Evolutionary conservation across 208 protist genomes (phyloP).

Genomic region (Leishmania martiniquensis): DNA sequence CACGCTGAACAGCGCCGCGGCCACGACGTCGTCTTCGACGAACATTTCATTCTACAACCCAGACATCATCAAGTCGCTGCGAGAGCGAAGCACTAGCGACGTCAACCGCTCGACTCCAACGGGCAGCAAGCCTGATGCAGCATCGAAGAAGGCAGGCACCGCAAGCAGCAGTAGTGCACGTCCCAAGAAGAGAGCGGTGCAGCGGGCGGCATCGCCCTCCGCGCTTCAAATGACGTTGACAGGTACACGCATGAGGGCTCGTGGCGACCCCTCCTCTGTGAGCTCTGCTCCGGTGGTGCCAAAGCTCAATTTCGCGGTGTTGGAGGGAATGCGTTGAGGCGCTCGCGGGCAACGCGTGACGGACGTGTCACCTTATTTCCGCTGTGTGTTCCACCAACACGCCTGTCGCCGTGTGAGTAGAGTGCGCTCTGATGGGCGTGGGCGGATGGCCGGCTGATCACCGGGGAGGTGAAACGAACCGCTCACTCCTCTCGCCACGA

Average conservation of each 20-base stretch:
- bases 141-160: neutral
- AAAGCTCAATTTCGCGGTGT: conserved; percentile 8
- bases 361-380: neutral
- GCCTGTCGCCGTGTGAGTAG: too few relatives aligned
- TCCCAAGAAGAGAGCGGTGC: neutral
- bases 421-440: too few relatives aligned
- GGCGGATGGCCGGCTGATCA: too few relatives aligned
- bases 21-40: conserved; percentile 2
- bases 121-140: neutral
- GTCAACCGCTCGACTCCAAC: conserved; percentile 17
- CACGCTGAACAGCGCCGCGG: neutral
- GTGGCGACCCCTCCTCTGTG: neutral
- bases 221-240: conserved; percentile 8
- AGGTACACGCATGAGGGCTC: neutral
- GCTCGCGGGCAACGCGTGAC: neutral
- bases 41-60: conserved; percentile 48
- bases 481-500: too few relatives aligned
- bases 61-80: conserved; percentile 38
- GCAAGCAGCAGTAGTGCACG: neutral
- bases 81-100: conserved; percentile 54
- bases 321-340: conserved; percentile 10
- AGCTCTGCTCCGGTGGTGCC: conserved; percentile 11
- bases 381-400: too few relatives aligned
- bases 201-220: neutral
- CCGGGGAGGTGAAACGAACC: too few relatives aligned